Conservation (phyloP, 2,329 filamentous ascomycete species). For the Paramyrothecium roridum region DNA sequence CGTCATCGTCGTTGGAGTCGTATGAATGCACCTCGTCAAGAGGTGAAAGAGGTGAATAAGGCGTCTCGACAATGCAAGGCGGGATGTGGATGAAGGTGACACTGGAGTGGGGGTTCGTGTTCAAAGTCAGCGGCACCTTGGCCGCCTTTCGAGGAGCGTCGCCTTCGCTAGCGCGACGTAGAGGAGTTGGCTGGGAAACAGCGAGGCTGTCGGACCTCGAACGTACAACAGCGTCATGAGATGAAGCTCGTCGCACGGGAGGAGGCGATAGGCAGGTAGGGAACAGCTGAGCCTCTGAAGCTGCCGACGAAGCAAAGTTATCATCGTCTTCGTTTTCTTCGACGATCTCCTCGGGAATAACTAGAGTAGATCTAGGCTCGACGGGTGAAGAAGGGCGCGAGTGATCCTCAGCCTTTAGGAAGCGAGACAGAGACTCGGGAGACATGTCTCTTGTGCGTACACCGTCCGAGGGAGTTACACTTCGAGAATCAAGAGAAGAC, state of each 20-base stretch:
- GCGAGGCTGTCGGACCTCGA: slow-evolving; percentile 19
- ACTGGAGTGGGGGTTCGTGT: neutral
- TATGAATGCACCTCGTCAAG: slow-evolving; percentile 41
- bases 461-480: slow-evolving; percentile 31
- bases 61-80: slow-evolving; percentile 26
- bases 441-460: slow-evolving; percentile 49
- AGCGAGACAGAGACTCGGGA: slow-evolving; percentile 51
- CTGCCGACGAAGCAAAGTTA: slow-evolving; percentile 56
- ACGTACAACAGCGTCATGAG: slow-evolving; percentile 5
- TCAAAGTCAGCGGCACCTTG: neutral
- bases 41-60: slow-evolving; percentile 32
- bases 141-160: neutral
- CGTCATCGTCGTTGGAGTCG: slow-evolving; percentile 41
- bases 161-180: neutral
- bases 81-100: slow-evolving; percentile 2
- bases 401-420: slow-evolving; percentile 42
- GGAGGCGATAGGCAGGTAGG: slow-evolving; percentile 51
- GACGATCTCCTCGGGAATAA: slow-evolving; percentile 31
- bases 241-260: slow-evolving; percentile 38
- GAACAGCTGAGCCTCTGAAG: slow-evolving; percentile 40
- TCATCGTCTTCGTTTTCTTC: slow-evolving; percentile 54
- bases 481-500: slow-evolving; percentile 11
- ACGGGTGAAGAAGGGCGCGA: slow-evolving; percentile 18
- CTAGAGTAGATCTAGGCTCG: slow-evolving; percentile 24
- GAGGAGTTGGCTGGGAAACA: slow-evolving; percentile 9